These are phyloP conservation scores for Diaporthe capsici DNA, from an alignment of 2,329 filamentous ascomycete genomes.

Conservation along the genomic window DNA sequence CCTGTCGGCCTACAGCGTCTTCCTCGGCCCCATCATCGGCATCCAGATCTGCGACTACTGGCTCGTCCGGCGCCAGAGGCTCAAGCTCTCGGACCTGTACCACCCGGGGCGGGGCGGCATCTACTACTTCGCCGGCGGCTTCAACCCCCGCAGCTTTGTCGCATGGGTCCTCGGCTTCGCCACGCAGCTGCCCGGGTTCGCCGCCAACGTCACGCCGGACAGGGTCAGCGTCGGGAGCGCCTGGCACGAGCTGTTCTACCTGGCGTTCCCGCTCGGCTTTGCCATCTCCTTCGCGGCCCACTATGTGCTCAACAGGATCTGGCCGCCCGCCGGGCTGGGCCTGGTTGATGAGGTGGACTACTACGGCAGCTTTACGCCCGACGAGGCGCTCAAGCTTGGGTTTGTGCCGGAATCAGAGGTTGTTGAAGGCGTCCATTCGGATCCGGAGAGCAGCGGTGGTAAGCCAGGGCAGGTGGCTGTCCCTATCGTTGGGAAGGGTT, in stretches of 20 bases:
- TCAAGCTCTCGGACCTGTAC: conserved; percentile 43
- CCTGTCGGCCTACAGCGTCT: conserved; percentile 54
- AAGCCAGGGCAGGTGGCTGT: conserved; percentile 11
- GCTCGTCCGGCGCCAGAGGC: conserved; percentile 34
- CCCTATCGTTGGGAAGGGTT: conserved; percentile 1
- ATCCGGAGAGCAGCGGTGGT: conserved; percentile 15
- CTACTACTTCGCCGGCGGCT: conserved; percentile 39
- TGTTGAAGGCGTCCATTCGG: conserved; percentile 25
- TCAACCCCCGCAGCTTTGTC: conserved; percentile 40
- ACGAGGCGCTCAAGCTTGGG: conserved; percentile 35
- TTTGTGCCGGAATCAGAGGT: conserved; percentile 28
- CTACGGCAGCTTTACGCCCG: conserved; percentile 30
- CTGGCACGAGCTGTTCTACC: conserved; percentile 36
- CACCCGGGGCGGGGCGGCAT: conserved; percentile 36
- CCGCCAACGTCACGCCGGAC: conserved; percentile 31
- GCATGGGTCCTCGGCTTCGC: conserved; percentile 42
- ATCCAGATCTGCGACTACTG: conserved; percentile 41
- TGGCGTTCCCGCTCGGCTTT: conserved; percentile 38
- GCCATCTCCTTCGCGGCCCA: conserved; percentile 38
- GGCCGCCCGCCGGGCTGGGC: conserved; percentile 25
- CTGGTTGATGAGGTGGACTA: conserved; percentile 33
- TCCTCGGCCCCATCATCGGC: conserved; percentile 42
- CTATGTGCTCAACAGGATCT: conserved; percentile 32
- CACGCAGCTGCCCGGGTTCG: conserved; percentile 38
- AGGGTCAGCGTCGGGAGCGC: conserved; percentile 32